A percentile compares a stretch with the other conserved stretches of the same genome.
These are phyloP conservation scores for Mimosa pudica DNA, from an alignment of 306 rosid species.

Conservation along the genomic window DNA sequence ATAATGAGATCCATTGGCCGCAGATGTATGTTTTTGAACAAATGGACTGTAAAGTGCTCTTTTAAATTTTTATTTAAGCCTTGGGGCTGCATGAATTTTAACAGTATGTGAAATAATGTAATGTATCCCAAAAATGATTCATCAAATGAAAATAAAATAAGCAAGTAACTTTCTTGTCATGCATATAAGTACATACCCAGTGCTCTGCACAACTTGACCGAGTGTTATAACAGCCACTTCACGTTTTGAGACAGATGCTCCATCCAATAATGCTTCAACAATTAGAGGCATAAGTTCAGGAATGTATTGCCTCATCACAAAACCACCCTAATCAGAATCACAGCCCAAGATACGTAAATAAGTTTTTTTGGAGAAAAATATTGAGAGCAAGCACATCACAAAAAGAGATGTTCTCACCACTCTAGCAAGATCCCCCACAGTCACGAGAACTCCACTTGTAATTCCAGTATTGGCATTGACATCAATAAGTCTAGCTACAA, in stretches of 20 bases:
- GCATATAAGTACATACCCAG: slow-evolving; percentile 65
- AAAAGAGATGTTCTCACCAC: slow-evolving; percentile 72
- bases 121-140: slow-evolving; percentile 9
- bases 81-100: slow-evolving; percentile 12
- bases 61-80: not conserved
- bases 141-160: slow-evolving; percentile 23
- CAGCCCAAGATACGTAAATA: slow-evolving; percentile 23
- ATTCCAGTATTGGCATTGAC: slow-evolving; percentile 82
- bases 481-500: slow-evolving; percentile 82
- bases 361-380: too few relatives aligned
- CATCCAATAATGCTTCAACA: slow-evolving; percentile 94
- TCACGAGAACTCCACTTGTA: slow-evolving; percentile 94
- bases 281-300: slow-evolving; percentile 99
- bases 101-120: slow-evolving; percentile 9
- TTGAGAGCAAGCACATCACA: slow-evolving; percentile 17
- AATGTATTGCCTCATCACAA: slow-evolving; percentile 94
- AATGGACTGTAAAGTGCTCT: not conserved
- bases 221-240: slow-evolving; percentile 97
- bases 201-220: slow-evolving; percentile 99
- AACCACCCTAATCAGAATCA: slow-evolving; percentile 78
- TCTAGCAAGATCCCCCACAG: slow-evolving; percentile 99
- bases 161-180: slow-evolving; percentile 15
- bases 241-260: slow-evolving; percentile 89
- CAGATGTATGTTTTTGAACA: not conserved
- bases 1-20: not conserved